Evolutionary conservation across 108 stramenopile species (phyloP).

Genomic region (Nitzschia sp.): DNA sequence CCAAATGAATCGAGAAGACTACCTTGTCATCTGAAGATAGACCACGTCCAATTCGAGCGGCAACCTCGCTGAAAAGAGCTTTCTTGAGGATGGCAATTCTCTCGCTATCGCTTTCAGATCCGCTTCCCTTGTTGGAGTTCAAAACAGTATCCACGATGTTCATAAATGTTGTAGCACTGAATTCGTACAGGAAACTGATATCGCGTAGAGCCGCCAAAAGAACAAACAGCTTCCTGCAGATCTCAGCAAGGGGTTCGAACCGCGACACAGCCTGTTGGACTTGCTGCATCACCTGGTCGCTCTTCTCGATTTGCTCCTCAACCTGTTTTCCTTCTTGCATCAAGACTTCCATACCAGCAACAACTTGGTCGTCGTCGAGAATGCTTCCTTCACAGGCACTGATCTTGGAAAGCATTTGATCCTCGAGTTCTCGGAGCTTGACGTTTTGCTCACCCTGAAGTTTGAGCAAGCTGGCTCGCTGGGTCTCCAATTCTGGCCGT

Average conservation of each 20-base stretch:
- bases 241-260: slow-evolving; percentile 84
- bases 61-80: slow-evolving; percentile 76
- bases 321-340: slow-evolving; percentile 95
- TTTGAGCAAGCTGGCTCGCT: slow-evolving; percentile 78
- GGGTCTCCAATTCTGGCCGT: slow-evolving; percentile 92
- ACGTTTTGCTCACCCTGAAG: slow-evolving; percentile 95
- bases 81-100: slow-evolving; percentile 64
- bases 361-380: slow-evolving; percentile 94
- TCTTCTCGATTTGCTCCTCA: slow-evolving; percentile 88
- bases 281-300: slow-evolving; percentile 87
- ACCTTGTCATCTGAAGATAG: slow-evolving; percentile 89
- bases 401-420: slow-evolving; percentile 91
- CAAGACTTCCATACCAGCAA: slow-evolving; percentile 92
- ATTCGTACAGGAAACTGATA: slow-evolving; percentile 82
- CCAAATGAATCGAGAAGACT: slow-evolving; percentile 88
- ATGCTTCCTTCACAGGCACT: slow-evolving; percentile 95
- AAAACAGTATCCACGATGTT: slow-evolving; percentile 76
- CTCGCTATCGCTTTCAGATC: slow-evolving; percentile 30
- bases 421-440: slow-evolving; percentile 93
- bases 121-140: slow-evolving; percentile 22
- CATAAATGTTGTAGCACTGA: slow-evolving; percentile 82
- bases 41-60: slow-evolving; percentile 86
- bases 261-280: slow-evolving; percentile 75
- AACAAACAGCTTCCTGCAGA: slow-evolving; percentile 75
- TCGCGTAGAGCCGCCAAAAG: slow-evolving; percentile 67